Evolutionary conservation across 805 yeast species (phyloP), one percentile per base, ranked within the genome.

Genomic region (Maudiozyma turicensis): DNA sequence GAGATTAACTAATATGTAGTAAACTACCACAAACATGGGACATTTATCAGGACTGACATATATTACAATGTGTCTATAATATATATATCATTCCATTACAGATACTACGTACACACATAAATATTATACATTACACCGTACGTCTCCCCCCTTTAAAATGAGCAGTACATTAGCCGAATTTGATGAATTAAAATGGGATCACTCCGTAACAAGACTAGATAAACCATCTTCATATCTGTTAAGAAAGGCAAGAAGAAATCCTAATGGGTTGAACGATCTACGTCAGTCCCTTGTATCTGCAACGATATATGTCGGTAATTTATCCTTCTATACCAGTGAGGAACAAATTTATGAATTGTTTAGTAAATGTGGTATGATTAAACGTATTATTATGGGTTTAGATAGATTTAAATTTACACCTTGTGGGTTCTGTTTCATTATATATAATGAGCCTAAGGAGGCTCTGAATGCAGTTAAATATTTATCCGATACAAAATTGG

Each of bases 351-450:
- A 82, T 63, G 98, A 90, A 65, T 68, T 93, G 46, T 88, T 93
- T 61, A 77, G 84, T 52, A 84, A 84, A 64, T 81, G 86, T 55
- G 98, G 97, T 1, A 72, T 78, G 13, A 81, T 91, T 39, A 79
- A 79, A 55, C 75, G 84, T 59, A 86, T 90, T 40, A 81, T 91
- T 46, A 93, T 93, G 98, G 99, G 99, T 0, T 75, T 93, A 37
- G 97, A 93, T 65, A 76, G 96, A 55, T 82, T 83, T 63, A 84
- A 86, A 56, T 80, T 83, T 59, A 90, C 96, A 1, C 99, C 99
- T 1, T 90, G 98, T 63, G 98, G 99, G 14, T 91, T 93, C 66
- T 90, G 97, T 63, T 93, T 93, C 63, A 89, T 93, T 39, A 84
- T 88, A 43, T 93, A 82, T 64, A 76, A 75, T 48, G 65, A 71